A percentile compares a stretch with the other conserved stretches of the same genome.
Conservation (phyloP, 768 basidiomycete species). For the Trametes punicea region DNA sequence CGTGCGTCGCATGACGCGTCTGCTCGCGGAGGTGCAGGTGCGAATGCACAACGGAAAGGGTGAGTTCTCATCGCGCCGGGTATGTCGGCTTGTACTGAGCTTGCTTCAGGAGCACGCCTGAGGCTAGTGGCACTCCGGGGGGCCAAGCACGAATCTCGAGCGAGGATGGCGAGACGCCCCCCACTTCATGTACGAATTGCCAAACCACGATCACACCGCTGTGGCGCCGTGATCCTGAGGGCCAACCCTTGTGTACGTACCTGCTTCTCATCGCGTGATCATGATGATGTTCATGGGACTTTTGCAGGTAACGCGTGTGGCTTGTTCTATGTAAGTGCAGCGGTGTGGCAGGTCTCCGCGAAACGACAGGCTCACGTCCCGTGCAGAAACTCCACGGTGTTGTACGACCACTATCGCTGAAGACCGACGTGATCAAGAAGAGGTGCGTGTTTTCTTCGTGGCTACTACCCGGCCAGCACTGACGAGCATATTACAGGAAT, state of each 20-base stretch:
- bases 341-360: not conserved
- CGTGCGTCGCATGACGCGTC: conserved; percentile 51
- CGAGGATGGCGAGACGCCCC: conserved; percentile 68
- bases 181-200: conserved; percentile 91
- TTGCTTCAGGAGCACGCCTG: conserved; percentile 58
- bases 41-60: conserved; percentile 45
- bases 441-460: conserved; percentile 45
- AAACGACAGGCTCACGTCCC: conserved; percentile 2
- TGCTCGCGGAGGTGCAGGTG: conserved; percentile 7
- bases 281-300: conserved; percentile 17
- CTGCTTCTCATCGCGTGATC: not conserved
- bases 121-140: conserved; percentile 37
- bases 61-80: conserved; percentile 19
- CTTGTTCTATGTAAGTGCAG: conserved; percentile 76
- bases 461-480: not conserved
- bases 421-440: conserved; percentile 98
- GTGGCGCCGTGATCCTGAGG: conserved; percentile 91
- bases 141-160: conserved; percentile 32
- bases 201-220: conserved; percentile 93
- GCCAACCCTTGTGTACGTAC: conserved; percentile 81
- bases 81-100: conserved; percentile 1
- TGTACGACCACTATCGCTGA: conserved; percentile 88
- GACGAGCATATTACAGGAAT: conserved; percentile 47
- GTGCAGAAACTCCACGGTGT: conserved; percentile 92
- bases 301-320: conserved; percentile 83